Evolutionary conservation across 768 basidiomycete species (phyloP).

Genomic region (Nidula microcarpa): DNA sequence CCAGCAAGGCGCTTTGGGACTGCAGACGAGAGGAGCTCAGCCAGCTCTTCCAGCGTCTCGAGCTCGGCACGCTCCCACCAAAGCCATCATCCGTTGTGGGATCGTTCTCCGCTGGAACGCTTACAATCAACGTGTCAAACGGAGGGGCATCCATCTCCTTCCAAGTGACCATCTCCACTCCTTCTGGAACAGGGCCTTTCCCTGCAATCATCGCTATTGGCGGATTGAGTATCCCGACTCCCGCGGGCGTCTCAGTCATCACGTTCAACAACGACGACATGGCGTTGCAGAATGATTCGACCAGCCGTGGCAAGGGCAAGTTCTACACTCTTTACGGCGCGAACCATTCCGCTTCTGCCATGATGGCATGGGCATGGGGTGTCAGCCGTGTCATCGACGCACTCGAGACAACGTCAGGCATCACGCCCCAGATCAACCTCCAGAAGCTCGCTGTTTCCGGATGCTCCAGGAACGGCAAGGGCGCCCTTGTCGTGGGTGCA

Average conservation of each 20-base stretch:
- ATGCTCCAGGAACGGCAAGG: slow-evolving; percentile 61
- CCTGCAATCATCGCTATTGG: slow-evolving; percentile 53
- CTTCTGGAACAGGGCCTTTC: slow-evolving; percentile 41
- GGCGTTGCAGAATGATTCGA: slow-evolving; percentile 38
- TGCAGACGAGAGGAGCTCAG: slow-evolving; percentile 36
- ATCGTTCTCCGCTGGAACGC: slow-evolving; percentile 37
- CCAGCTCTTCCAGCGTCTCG: slow-evolving; percentile 48
- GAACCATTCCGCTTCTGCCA: slow-evolving; percentile 42
- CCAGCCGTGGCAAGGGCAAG: slow-evolving; percentile 50
- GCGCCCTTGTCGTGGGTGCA: slow-evolving; percentile 55
- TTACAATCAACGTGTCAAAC: slow-evolving; percentile 48
- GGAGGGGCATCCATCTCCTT: slow-evolving; percentile 47
- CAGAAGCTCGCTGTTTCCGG: slow-evolving; percentile 51
- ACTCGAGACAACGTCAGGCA: slow-evolving; percentile 41
- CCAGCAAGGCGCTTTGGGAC: slow-evolving; percentile 44
- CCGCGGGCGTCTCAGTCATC: slow-evolving; percentile 37
- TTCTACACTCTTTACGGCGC: slow-evolving; percentile 57
- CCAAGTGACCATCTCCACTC: slow-evolving; percentile 40
- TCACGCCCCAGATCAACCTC: slow-evolving; percentile 39
- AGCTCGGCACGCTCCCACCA: slow-evolving; percentile 48
- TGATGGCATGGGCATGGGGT: slow-evolving; percentile 67
- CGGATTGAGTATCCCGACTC: slow-evolving; percentile 35
- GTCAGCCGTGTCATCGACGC: slow-evolving; percentile 58
- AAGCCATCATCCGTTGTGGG: slow-evolving; percentile 44
- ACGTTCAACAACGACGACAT: slow-evolving; percentile 53